Conservation (phyloP, 2,329 filamentous ascomycete species). For the Ophidiomyces ophidiicola region DNA sequence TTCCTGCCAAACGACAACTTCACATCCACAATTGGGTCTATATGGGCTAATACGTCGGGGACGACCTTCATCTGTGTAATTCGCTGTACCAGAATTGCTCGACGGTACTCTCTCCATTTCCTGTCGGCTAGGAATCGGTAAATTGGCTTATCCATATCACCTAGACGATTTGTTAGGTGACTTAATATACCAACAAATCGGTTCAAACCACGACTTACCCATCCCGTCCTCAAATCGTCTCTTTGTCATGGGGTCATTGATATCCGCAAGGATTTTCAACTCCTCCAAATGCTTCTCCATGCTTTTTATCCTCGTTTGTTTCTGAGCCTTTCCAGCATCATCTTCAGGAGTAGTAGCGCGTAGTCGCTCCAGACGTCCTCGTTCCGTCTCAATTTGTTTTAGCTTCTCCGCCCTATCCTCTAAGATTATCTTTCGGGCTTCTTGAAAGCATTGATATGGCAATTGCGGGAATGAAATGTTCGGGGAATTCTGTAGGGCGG, state of each 20-base stretch:
- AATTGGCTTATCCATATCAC: slow-evolving; percentile 91
- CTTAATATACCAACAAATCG: slow-evolving; percentile 13
- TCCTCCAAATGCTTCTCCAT: slow-evolving; percentile 62
- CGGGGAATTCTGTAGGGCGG: slow-evolving; percentile 51
- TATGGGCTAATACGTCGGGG: slow-evolving; percentile 71
- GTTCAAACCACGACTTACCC: slow-evolving; percentile 43
- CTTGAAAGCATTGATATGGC: slow-evolving; percentile 96
- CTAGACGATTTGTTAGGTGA: slow-evolving; percentile 36
- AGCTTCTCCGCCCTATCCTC: slow-evolving; percentile 74
- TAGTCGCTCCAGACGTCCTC: slow-evolving; percentile 56
- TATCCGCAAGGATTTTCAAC: slow-evolving; percentile 80
- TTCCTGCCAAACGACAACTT: slow-evolving; percentile 64
- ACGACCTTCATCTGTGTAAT: slow-evolving; percentile 76
- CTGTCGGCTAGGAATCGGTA: slow-evolving; percentile 79
- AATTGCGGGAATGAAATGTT: slow-evolving; percentile 82
- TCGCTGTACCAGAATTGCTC: slow-evolving; percentile 68
- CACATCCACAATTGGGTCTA: slow-evolving; percentile 68
- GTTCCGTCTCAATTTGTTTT: slow-evolving; percentile 54
- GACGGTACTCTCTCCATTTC: slow-evolving; percentile 78
- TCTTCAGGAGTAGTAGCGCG: slow-evolving; percentile 45
- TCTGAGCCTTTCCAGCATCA: slow-evolving; percentile 50
- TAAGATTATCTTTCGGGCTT: slow-evolving; percentile 71
- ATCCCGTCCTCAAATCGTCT: slow-evolving; percentile 83
- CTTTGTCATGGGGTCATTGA: slow-evolving; percentile 91
- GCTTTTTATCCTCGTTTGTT: slow-evolving; percentile 54